Conservation (phyloP, 495 filamentous ascomycete species). For the Glutinoglossum americanum region DNA sequence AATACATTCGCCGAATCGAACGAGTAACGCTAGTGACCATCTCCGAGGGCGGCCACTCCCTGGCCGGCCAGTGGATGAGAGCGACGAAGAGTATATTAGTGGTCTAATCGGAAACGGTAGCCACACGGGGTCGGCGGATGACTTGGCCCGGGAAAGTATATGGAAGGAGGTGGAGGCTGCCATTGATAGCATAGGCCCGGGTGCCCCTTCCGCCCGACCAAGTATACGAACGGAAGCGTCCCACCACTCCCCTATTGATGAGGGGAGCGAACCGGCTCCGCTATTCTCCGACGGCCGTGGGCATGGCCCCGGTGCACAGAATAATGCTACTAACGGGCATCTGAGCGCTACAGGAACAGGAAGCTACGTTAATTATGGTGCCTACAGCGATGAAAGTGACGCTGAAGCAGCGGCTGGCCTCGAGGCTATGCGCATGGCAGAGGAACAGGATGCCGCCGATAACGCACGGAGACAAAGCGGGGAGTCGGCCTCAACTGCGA, state of each 20-base stretch:
- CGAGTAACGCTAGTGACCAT: conserved; percentile 32
- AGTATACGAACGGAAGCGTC: conserved; percentile 11
- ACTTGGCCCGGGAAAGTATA: conserved; percentile 21
- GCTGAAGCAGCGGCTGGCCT: conserved; percentile 75
- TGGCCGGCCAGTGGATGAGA: conserved; percentile 15
- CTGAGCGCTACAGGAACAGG: conserved; percentile 24
- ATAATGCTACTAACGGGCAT: conserved; percentile 31
- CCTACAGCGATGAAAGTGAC: conserved; percentile 59
- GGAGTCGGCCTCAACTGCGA: conserved; percentile 19
- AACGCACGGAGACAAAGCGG: conserved; percentile 34
- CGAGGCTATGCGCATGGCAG: conserved; percentile 62
- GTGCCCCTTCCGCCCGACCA: conserved; percentile 11
- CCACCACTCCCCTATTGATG: conserved; percentile 11
- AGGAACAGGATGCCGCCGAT: conserved; percentile 49
- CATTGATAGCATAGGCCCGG: conserved; percentile 15
- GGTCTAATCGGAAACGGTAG: conserved; percentile 9
- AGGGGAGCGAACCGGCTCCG: conserved; percentile 6
- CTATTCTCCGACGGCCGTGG: conserved; percentile 3
- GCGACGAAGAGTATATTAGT: conserved; percentile 9
- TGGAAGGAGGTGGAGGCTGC: conserved; percentile 28
- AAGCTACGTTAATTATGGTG: conserved; percentile 28
- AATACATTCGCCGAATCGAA: conserved; percentile 25
- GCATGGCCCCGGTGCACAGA: conserved; percentile 20
- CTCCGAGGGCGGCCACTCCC: conserved; percentile 40
- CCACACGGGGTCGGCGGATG: conserved; percentile 8